Percentiles rank a stretch among this genome's conserved stretches.
These are phyloP conservation scores for Colletotrichum falcatum DNA, from an alignment of 2,329 filamentous ascomycete species.

Conservation along the genomic window DNA sequence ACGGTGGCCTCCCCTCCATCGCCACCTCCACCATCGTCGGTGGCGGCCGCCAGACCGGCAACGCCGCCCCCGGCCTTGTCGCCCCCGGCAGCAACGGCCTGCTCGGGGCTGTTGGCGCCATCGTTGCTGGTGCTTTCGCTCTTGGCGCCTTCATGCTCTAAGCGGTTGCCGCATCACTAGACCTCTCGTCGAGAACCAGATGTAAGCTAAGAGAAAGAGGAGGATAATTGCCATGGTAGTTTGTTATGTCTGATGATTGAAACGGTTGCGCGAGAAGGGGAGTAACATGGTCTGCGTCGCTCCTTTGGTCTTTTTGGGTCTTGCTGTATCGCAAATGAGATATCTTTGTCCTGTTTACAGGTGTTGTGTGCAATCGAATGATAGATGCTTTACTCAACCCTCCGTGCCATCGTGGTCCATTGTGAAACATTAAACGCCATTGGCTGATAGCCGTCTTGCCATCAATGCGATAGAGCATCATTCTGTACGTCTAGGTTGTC, in stretches of 20 bases:
- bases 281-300: conserved; percentile 31
- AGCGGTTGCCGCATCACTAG: conserved; percentile 3
- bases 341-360: conserved; percentile 30
- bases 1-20: conserved; percentile 34
- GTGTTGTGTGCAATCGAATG: conserved; percentile 26
- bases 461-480: too few relatives aligned
- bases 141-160: conserved; percentile 40
- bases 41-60: conserved; percentile 31
- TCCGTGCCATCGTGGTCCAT: not conserved
- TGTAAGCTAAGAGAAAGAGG: conserved; percentile 31
- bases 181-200: not conserved
- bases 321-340: conserved; percentile 15
- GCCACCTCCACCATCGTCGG: conserved; percentile 38
- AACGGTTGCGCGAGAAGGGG: conserved; percentile 26
- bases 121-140: conserved; percentile 37
- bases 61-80: conserved; percentile 28
- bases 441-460: too few relatives aligned
- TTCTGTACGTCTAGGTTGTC: too few relatives aligned
- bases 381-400: conserved; percentile 26
- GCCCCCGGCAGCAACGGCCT: conserved; percentile 31
- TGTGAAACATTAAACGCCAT: not conserved
- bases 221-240: conserved; percentile 38
- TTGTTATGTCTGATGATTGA: conserved; percentile 32
- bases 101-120: conserved; percentile 31
- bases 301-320: conserved; percentile 32